A percentile compares a stretch with the other conserved stretches of the same genome.
Conservation (phyloP, 2,329 filamentous ascomycete species). For the Xylariaceae sp. region DNA sequence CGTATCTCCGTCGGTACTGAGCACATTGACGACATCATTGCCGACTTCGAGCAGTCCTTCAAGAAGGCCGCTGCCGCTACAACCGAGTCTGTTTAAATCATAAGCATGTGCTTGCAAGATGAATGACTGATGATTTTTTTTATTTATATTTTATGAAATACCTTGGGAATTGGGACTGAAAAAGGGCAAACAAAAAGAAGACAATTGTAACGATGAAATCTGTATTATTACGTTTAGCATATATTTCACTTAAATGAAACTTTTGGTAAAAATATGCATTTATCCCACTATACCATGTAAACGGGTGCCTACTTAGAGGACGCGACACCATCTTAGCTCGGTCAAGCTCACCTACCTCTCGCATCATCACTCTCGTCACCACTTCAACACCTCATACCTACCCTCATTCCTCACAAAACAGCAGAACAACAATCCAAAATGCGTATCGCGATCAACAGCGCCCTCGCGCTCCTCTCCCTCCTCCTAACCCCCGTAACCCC, state of each 20-base stretch:
- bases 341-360: not conserved
- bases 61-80: constrained; percentile 50
- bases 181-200: not conserved
- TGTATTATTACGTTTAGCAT: not conserved
- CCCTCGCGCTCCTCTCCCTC: constrained; percentile 30
- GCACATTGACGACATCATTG: constrained; percentile 96
- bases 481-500: constrained; percentile 31
- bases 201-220: not conserved
- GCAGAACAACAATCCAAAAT: not conserved
- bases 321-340: not conserved
- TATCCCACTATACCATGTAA: not conserved
- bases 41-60: constrained; percentile 91
- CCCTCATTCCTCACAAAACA: not conserved
- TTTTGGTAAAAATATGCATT: not conserved
- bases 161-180: not conserved
- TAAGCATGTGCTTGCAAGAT: too few species aligned
- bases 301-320: not conserved
- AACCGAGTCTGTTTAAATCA: constrained; percentile 34
- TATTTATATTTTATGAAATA: not conserved
- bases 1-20: constrained; percentile 93
- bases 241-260: not conserved
- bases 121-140: not conserved
- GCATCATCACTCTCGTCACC: not conserved
- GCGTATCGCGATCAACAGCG: constrained; percentile 3
- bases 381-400: too few species aligned